These are phyloP conservation scores for Botrytis fabae DNA, from an alignment of 2,329 filamentous ascomycete species.

Conservation along the genomic window DNA sequence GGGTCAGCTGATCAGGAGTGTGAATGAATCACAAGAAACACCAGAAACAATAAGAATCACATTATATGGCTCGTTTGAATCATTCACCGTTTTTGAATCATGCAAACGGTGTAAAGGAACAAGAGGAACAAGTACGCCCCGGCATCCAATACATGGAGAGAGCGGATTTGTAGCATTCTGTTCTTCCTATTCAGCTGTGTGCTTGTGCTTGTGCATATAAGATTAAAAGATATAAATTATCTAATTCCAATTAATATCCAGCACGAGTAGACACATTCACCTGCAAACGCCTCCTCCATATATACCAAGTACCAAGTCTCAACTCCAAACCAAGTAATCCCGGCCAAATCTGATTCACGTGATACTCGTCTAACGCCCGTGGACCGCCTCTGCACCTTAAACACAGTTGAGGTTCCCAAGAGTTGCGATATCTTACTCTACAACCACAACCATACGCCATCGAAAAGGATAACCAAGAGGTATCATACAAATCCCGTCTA, in stretches of 20 bases:
- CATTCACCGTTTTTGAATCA: neutral
- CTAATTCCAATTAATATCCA: neutral
- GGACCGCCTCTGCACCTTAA: slow-evolving; percentile 25
- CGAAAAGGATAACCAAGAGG: slow-evolving; percentile 15
- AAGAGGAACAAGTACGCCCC: neutral
- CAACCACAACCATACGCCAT: slow-evolving; percentile 18
- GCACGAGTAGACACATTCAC: neutral
- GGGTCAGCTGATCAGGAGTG: slow-evolving; percentile 17
- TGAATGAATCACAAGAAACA: slow-evolving; percentile 2
- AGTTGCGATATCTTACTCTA: slow-evolving; percentile 19
- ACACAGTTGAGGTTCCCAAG: slow-evolving; percentile 21
- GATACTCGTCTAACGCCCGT: slow-evolving; percentile 24
- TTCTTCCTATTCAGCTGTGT: neutral
- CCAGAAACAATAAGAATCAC: neutral
- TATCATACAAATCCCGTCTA: neutral
- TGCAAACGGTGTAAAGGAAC: neutral
- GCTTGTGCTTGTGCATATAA: neutral
- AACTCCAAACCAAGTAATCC: neutral
- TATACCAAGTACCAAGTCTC: neutral
- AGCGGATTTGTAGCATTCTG: neutral
- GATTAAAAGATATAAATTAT: neutral
- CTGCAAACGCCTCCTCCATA: neutral
- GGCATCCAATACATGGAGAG: neutral
- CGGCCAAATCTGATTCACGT: slow-evolving; percentile 7
- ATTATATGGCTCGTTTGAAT: slow-evolving; percentile 3